Percentiles rank a stretch among this genome's conserved stretches.
These are phyloP conservation scores for Saccharomycopsis fermentans DNA, from an alignment of 805 yeast species.

Conservation along the genomic window DNA sequence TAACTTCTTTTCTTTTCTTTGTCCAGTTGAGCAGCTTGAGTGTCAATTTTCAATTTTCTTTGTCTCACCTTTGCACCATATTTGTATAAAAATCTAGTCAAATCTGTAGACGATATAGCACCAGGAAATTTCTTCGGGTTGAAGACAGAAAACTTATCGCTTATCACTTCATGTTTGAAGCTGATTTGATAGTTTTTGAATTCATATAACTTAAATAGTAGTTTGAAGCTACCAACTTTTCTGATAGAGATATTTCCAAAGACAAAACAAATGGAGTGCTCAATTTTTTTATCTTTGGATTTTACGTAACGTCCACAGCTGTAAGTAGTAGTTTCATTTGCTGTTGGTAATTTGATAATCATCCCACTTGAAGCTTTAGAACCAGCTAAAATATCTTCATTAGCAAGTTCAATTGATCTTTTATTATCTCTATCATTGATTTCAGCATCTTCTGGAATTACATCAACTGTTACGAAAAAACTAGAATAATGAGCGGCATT, in stretches of 20 bases:
- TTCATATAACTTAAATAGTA: conserved; percentile 25
- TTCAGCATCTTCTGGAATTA: conserved; percentile 6
- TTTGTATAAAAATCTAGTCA: conserved; percentile 24
- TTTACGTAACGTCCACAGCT: not conserved
- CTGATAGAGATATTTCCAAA: conserved; percentile 26
- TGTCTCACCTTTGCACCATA: conserved; percentile 27
- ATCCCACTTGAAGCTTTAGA: conserved; percentile 15
- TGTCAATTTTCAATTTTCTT: conserved; percentile 20
- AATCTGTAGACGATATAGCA: conserved; percentile 22
- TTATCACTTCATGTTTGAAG: conserved; percentile 17
- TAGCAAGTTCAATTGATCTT: not conserved
- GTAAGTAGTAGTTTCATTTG: conserved; percentile 12
- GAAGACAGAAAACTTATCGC: conserved; percentile 23
- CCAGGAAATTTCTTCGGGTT: conserved; percentile 28
- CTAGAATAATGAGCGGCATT: conserved; percentile 11
- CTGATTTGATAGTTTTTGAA: conserved; percentile 20
- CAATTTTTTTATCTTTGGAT: conserved; percentile 3
- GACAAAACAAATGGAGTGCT: conserved; percentile 24
- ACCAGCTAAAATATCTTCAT: conserved; percentile 9
- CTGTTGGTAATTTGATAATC: conserved; percentile 16
- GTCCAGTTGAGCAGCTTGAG: not conserved
- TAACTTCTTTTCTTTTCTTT: not conserved
- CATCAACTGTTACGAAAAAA: conserved; percentile 15
- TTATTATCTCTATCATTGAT: not conserved
- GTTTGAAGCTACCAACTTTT: conserved; percentile 22